A percentile compares a stretch with the other conserved stretches of the same genome.
Evolutionary conservation across 306 rosid genomes (phyloP).

Genomic region (Prunus fruticosa): DNA sequence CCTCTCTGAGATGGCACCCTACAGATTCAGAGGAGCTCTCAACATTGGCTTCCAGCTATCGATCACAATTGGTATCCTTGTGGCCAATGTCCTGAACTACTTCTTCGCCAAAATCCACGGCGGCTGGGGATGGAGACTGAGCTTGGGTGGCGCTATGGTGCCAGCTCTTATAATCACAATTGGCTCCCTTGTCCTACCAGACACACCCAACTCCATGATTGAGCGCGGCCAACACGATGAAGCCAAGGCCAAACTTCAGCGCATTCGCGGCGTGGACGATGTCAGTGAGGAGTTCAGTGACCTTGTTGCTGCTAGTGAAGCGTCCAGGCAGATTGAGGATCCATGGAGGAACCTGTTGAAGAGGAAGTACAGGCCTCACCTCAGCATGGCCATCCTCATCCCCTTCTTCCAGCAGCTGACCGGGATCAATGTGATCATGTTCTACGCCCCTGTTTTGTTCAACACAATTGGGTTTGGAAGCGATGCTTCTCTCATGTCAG

Average conservation of each 20-base stretch:
- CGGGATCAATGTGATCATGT: slow-evolving; percentile 90
- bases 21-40: slow-evolving; percentile 76
- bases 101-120: slow-evolving; percentile 86
- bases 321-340: slow-evolving; percentile 51
- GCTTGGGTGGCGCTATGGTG: slow-evolving; percentile 87
- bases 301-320: slow-evolving; percentile 67
- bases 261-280: slow-evolving; percentile 53
- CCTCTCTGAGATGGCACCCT: slow-evolving; percentile 93
- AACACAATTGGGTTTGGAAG: slow-evolving; percentile 65
- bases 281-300: slow-evolving; percentile 76
- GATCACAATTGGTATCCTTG: slow-evolving; percentile 76
- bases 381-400: slow-evolving; percentile 57
- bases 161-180: slow-evolving; percentile 72
- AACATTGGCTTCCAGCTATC: slow-evolving; percentile 86
- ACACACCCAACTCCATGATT: slow-evolving; percentile 89
- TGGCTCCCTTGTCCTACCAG: slow-evolving; percentile 69
- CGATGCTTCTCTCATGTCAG: slow-evolving; percentile 79
- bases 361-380: slow-evolving; percentile 81
- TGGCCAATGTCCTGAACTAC: slow-evolving; percentile 77
- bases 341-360: slow-evolving; percentile 70
- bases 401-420: slow-evolving; percentile 91
- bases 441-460: slow-evolving; percentile 81
- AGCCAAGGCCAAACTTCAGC: slow-evolving; percentile 48
- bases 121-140: slow-evolving; percentile 98
- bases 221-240: slow-evolving; percentile 62